Evolutionary conservation across 352 stramenopile species (phyloP).

Genomic region (Pythium aquatile): DNA sequence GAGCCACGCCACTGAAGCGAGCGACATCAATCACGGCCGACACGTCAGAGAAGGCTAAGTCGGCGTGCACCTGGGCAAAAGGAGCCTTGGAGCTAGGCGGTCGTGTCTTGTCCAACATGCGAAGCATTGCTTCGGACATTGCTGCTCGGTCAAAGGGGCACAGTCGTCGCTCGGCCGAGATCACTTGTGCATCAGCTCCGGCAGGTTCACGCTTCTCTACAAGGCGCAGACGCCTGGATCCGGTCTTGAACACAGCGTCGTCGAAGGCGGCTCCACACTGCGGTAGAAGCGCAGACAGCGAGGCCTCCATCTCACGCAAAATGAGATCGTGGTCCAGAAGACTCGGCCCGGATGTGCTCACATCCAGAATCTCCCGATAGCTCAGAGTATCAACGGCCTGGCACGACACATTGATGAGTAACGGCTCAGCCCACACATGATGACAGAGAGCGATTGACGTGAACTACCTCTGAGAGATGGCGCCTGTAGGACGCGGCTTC

Average conservation of each 20-base stretch:
- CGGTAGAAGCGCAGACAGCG: not conserved
- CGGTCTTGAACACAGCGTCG: slow-evolving; percentile 1
- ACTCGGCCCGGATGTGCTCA: not conserved
- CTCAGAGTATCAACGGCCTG: not conserved
- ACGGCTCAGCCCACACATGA: not conserved
- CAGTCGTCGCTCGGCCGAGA: slow-evolving; percentile 10
- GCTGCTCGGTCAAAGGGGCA: slow-evolving; percentile 6
- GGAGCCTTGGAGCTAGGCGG: no score
- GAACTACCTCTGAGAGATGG: slow-evolving; percentile 5
- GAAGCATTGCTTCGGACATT: not conserved
- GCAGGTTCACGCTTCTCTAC: slow-evolving; percentile 8
- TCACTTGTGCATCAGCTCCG: slow-evolving; percentile 2
- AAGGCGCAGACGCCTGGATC: not conserved
- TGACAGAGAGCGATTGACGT: no score
- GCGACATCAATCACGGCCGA: slow-evolving; percentile 9
- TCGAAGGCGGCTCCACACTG: not conserved
- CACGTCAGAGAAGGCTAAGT: not conserved
- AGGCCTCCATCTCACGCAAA: not conserved
- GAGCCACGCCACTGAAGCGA: slow-evolving; percentile 9
- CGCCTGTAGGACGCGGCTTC: no score
- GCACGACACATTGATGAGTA: no score
- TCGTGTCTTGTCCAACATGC: not conserved
- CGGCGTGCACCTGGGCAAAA: not conserved
- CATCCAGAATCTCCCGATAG: not conserved
- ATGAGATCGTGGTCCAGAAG: not conserved